Conservation (phyloP, 208 protist species). For the Crithidia thermophila region DNA sequence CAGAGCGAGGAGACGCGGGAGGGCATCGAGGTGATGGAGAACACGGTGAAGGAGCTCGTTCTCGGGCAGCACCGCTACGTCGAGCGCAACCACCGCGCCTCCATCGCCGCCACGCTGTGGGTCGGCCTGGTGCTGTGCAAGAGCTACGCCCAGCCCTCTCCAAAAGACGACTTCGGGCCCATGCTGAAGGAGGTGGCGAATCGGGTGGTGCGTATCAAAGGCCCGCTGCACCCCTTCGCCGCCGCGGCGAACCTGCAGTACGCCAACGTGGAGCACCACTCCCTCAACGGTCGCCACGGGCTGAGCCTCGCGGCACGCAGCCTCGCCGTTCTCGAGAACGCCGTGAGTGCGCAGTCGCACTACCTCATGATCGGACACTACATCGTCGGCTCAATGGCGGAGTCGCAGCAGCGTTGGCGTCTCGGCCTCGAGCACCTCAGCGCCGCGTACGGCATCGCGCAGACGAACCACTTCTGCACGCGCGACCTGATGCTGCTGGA, state of each 20-base stretch:
- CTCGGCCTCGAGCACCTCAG: slow-evolving; percentile 57
- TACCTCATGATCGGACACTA: slow-evolving; percentile 37
- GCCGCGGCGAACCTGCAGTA: slow-evolving; percentile 39
- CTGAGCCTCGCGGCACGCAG: slow-evolving; percentile 37
- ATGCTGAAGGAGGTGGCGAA: slow-evolving; percentile 45
- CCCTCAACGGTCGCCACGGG: slow-evolving; percentile 29
- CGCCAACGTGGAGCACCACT: slow-evolving; percentile 29
- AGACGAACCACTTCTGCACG: slow-evolving; percentile 34
- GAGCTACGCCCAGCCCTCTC: slow-evolving; percentile 32
- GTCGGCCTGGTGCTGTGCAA: slow-evolving; percentile 41
- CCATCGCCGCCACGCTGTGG: slow-evolving; percentile 47
- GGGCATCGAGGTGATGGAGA: slow-evolving; percentile 47
- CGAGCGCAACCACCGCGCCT: slow-evolving; percentile 42
- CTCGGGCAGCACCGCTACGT: slow-evolving; percentile 44
- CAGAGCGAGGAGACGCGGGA: slow-evolving; percentile 26
- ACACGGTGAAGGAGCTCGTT: slow-evolving; percentile 49
- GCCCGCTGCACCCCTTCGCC: slow-evolving; percentile 55
- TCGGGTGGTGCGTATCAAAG: slow-evolving; percentile 35
- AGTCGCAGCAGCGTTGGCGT: slow-evolving; percentile 45
- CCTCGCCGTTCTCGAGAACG: slow-evolving; percentile 35
- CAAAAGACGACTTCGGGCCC: slow-evolving; percentile 25
- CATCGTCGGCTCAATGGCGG: slow-evolving; percentile 24
- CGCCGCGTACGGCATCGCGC: slow-evolving; percentile 50
- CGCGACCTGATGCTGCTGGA: slow-evolving; percentile 33
- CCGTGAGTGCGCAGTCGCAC: slow-evolving; percentile 33